Percentiles rank a stretch among this genome's conserved stretches.
phyloP scores from a whole-genome alignment of 352 stramenopile genomes.

The Blastocystis sp. region DNA sequence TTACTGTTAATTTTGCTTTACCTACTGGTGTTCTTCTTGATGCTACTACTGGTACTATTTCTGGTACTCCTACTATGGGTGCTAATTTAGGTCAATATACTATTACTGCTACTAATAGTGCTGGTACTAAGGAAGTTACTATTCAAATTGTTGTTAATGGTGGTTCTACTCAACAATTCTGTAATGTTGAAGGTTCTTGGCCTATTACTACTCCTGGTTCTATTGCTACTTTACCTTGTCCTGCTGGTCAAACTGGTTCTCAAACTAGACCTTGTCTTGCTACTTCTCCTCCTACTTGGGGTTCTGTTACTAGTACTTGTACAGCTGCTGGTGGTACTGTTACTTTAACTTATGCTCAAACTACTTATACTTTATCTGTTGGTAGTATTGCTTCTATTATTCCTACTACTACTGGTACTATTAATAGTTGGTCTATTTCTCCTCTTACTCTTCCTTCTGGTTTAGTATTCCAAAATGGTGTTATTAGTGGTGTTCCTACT shows the following conservation, averaged over 20 bases:
- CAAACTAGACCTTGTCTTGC: slow-evolving; percentile 3
- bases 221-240: slow-evolving; percentile 9
- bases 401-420: too few species aligned
- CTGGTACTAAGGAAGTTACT: not conserved
- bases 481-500: too few species aligned
- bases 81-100: slow-evolving; percentile 6
- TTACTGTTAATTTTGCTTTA: slow-evolving; percentile 4
- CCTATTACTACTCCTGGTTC: slow-evolving; percentile 6
- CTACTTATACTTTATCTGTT: too few species aligned
- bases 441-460: too few species aligned
- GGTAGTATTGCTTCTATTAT: too few species aligned
- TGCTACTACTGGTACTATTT: slow-evolving; percentile 6
- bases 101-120: slow-evolving; percentile 2
- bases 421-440: too few species aligned
- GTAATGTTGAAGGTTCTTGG: slow-evolving; percentile 15
- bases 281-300: not conserved
- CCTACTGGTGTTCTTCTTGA: slow-evolving; percentile 20
- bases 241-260: not conserved
- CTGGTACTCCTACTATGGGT: slow-evolving; percentile 8
- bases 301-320: too few species aligned
- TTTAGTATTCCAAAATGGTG: too few species aligned
- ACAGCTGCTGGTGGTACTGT: too few species aligned
- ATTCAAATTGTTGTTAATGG: slow-evolving; percentile 25
- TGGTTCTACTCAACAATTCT: too few species aligned
- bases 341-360: too few species aligned